Percentiles rank a stretch among this genome's conserved stretches.
These are phyloP conservation scores for Lagenaria siceraria DNA, from an alignment of 306 rosid species.

Conservation along the genomic window DNA sequence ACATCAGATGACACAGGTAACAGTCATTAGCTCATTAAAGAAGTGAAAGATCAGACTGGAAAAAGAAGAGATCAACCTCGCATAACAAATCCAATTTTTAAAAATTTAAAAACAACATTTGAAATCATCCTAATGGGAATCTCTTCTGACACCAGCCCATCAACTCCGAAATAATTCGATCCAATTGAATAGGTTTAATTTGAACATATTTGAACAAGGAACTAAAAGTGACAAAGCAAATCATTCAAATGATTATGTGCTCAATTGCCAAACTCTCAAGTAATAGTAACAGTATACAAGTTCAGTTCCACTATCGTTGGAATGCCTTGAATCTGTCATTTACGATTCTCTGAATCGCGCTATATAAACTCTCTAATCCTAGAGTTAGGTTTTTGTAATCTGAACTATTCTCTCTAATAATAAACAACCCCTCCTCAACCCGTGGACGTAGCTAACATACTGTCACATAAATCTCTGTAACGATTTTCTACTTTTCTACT, in stretches of 20 bases:
- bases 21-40: neutral
- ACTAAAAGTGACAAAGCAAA: neutral
- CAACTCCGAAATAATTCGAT: neutral
- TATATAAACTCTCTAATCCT: too few relatives aligned
- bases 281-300: neutral
- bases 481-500: too few relatives aligned
- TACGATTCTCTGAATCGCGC: too few relatives aligned
- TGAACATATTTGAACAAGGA: neutral
- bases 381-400: too few relatives aligned
- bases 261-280: neutral
- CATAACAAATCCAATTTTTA: neutral
- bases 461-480: too few relatives aligned
- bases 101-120: neutral
- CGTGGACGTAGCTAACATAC: too few relatives aligned
- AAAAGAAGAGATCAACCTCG: neutral
- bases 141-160: neutral
- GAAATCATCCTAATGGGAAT: neutral
- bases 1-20: slow-evolving; percentile 12
- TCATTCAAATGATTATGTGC: neutral
- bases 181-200: neutral
- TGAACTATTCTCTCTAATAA: too few relatives aligned
- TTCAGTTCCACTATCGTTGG: neutral
- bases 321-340: too few relatives aligned
- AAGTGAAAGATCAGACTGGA: neutral
- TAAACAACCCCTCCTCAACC: too few relatives aligned